These are phyloP conservation scores for Eimeria falciformis DNA, from an alignment of 169 alveolate species.

Conservation along the genomic window DNA sequence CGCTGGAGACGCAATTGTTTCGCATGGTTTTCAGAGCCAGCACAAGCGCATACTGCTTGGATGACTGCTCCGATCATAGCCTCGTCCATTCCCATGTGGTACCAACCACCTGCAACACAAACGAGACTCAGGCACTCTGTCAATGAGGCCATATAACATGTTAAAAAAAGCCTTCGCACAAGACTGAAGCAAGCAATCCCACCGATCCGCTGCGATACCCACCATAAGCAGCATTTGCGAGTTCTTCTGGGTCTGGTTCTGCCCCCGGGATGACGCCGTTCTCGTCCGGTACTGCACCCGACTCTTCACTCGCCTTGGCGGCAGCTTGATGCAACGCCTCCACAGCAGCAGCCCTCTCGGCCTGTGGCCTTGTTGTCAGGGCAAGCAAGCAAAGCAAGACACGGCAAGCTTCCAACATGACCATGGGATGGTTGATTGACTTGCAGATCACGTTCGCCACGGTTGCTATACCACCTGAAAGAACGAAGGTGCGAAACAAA, in stretches of 20 bases:
- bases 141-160: neutral
- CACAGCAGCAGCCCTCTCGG: slow-evolving; percentile 77
- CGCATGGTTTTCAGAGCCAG: slow-evolving; percentile 82
- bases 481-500: neutral
- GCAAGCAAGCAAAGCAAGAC: slow-evolving; percentile 74
- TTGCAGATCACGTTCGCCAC: slow-evolving; percentile 85
- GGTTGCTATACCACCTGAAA: slow-evolving; percentile 89
- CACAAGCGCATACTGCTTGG: slow-evolving; percentile 80
- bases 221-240: slow-evolving; percentile 78
- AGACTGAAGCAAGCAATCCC: neutral
- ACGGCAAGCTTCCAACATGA: slow-evolving; percentile 89
- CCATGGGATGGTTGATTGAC: slow-evolving; percentile 88
- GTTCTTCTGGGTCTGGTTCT: slow-evolving; percentile 76
- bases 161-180: neutral
- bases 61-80: slow-evolving; percentile 80
- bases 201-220: neutral
- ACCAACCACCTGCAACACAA: slow-evolving; percentile 76
- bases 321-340: slow-evolving; percentile 73
- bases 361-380: slow-evolving; percentile 71
- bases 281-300: slow-evolving; percentile 71
- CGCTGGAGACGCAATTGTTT: slow-evolving; percentile 86
- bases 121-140: neutral
- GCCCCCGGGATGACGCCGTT: slow-evolving; percentile 65
- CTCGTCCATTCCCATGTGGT: slow-evolving; percentile 80
- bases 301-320: slow-evolving; percentile 47